Conservation (phyloP, 257 asterid species). For the Cruciata laevipes region DNA sequence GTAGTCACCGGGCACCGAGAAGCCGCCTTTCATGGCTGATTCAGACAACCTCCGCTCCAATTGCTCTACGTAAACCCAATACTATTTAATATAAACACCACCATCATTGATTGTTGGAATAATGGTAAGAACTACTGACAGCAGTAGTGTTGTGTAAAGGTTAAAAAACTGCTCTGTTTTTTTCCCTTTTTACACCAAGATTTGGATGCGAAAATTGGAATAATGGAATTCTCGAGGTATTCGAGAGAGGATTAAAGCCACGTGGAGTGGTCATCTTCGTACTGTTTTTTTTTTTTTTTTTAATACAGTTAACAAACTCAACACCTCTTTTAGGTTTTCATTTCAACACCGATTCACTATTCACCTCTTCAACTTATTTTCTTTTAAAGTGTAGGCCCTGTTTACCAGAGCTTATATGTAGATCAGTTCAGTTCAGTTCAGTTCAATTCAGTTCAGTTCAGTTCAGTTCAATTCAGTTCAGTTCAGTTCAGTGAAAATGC, state of each 20-base stretch:
- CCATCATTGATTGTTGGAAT: conserved; percentile 6
- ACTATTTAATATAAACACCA: too few relatives aligned
- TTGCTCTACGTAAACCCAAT: conserved; percentile 2
- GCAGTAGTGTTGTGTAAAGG: neutral
- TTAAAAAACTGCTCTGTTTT: conserved; percentile 2
- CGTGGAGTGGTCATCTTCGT: conserved; percentile 6
- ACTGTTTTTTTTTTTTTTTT: neutral
- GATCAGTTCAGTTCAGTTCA: too few relatives aligned
- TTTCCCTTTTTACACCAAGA: neutral
- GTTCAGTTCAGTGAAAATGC: too few relatives aligned
- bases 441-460: too few relatives aligned
- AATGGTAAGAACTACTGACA: neutral
- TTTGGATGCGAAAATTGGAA: neutral
- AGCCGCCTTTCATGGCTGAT: conserved; percentile 79
- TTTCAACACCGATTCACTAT: too few relatives aligned
- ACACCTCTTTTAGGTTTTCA: too few relatives aligned
- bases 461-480: too few relatives aligned
- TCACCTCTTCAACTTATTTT: too few relatives aligned
- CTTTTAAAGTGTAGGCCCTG: too few relatives aligned
- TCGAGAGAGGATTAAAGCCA: conserved; percentile 7
- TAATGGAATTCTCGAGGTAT: conserved; percentile 7
- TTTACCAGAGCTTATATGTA: too few relatives aligned
- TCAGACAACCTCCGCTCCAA: conserved; percentile 9
- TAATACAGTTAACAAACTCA: too few relatives aligned
- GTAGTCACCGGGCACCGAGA: conserved; percentile 96